Conservation (phyloP, 352 stramenopile species). For the Phytophthora aleatoria region DNA sequence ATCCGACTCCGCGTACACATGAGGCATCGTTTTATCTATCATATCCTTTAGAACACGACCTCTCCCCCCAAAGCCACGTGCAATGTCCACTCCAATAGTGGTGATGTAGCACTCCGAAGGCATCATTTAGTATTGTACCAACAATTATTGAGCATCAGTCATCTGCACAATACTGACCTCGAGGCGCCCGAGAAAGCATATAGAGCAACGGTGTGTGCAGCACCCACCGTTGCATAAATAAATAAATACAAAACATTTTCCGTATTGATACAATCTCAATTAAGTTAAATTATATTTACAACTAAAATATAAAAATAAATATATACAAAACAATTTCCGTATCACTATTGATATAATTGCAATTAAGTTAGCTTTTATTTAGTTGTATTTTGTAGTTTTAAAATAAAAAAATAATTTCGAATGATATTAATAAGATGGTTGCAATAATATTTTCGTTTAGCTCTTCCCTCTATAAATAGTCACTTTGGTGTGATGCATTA, state of each 20-base stretch:
- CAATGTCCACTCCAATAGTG: conserved; percentile 95
- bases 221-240: conserved; percentile 60
- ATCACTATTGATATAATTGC: too few relatives aligned
- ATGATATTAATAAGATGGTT: too few relatives aligned
- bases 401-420: too few relatives aligned
- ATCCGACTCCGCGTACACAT: conserved; percentile 2
- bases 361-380: too few relatives aligned
- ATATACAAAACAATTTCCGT: too few relatives aligned
- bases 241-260: too few relatives aligned
- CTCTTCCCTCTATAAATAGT: conserved; percentile 31
- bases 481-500: conserved; percentile 26
- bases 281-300: too few relatives aligned
- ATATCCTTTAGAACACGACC: not conserved
- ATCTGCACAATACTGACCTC: not conserved
- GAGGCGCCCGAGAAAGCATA: not conserved
- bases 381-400: too few relatives aligned
- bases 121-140: conserved; percentile 82
- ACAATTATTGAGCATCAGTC: conserved; percentile 5
- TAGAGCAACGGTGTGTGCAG: conserved; percentile 8
- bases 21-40: conserved; percentile 3
- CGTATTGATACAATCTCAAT: conserved; percentile 49
- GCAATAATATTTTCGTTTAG: not conserved
- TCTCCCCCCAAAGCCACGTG: conserved; percentile 40
- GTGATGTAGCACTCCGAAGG: conserved; percentile 98
- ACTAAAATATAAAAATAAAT: too few relatives aligned